Evolutionary conservation across 331 rosid species (phyloP).

Genomic region (Dryas integrifolia): DNA sequence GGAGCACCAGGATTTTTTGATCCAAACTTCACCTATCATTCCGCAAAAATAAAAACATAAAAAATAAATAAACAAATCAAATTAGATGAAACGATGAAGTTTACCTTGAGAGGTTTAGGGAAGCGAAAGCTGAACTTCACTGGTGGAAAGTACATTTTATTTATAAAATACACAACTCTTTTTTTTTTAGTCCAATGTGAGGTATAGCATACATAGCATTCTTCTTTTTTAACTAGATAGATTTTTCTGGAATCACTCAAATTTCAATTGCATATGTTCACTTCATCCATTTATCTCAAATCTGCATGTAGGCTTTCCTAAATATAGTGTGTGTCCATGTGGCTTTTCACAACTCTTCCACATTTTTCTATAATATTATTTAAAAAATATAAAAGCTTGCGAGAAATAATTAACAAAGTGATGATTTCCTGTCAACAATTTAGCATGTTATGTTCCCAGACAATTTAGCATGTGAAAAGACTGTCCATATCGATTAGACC

Average conservation of each 20-base stretch:
- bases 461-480: background rate
- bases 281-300: background rate
- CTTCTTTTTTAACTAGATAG: background rate
- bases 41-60: conserved; percentile 25
- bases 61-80: background rate
- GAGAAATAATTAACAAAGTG: background rate
- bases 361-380: background rate
- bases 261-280: background rate
- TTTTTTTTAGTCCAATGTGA: background rate
- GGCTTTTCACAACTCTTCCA: background rate
- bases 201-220: background rate
- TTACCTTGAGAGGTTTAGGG: conserved; percentile 1
- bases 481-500: background rate
- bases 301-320: background rate
- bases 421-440: background rate
- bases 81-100: conserved; percentile 5
- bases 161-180: too few relatives aligned
- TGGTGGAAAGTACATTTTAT: too few relatives aligned
- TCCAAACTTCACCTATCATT: conserved; percentile 61
- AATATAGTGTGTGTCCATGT: background rate
- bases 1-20: conserved; percentile 53
- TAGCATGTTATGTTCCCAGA: background rate
- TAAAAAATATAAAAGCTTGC: background rate
- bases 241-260: background rate
- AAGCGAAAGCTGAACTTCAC: background rate